Evolutionary conservation across 1,139 yeast species (phyloP), one percentile per base, ranked within the genome.

Genomic region (Scheffersomyces quercinus): DNA sequence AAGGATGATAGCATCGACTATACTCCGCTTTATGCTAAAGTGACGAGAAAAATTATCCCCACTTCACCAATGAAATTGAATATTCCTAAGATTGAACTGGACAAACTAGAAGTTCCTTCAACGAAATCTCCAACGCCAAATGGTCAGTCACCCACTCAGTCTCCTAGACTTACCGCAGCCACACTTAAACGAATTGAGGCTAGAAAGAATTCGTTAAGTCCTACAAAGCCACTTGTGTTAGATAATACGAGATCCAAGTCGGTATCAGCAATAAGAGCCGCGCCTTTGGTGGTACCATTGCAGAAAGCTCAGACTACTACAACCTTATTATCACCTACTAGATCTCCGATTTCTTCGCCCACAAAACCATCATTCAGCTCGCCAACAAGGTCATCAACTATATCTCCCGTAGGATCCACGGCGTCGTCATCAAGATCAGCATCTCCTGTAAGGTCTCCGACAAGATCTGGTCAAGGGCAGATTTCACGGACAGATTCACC

Each of bases 21-120:
- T 5, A 26, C 43, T n/a, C 67, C 68, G 5, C 42, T 58, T 36
- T 52, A 56, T 35, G 44, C 65, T 3, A 68, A 66, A 45, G 75
- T 68, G 1, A 56, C 69, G 0, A 53, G 76, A 32, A 70, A 67
- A 43, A 67, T 70, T 4, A 42, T 68, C 14, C 68, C 73, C 0
- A 50, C 49, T 3, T 28, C 45, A 12, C 38, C 41, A 3, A 41
- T 36, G 29, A n/a, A 15, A 3, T 20, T 28, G n/a, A 26, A 29
- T 6, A 32, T 12, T n/a, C 24, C 38, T 3, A 15, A 26, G 4
- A 39, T 41, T 8, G 34, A 15, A 8, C 26, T 6, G 26, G 26
- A 20, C 8, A n/a, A 15, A 4, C 13, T 28, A 11, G 15, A 29
- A 3, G 33, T 12, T n/a, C 24, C 38, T 4, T 12, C 14, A 3